phyloP scores from a whole-genome alignment of 1,139 yeast genomes.

The Saccharomyces uvarum region DNA sequence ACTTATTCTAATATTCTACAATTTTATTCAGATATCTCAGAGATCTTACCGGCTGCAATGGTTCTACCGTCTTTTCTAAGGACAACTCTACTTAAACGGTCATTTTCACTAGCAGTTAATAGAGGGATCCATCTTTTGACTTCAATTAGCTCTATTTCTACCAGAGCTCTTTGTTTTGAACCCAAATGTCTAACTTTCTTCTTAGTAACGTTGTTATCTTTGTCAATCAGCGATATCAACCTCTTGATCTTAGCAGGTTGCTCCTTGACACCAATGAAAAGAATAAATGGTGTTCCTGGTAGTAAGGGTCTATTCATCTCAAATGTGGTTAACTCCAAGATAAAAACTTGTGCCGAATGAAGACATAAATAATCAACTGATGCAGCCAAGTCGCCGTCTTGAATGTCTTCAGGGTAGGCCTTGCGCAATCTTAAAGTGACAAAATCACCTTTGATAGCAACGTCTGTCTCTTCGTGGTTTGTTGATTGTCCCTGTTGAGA shows the following conservation, averaged over 20 bases:
- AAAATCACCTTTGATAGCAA: conserved; percentile 67
- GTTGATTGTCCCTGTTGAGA: conserved; percentile 29
- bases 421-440: conserved; percentile 52
- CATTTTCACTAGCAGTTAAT: conserved; percentile 50
- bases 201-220: conserved; percentile 39
- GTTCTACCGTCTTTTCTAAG: conserved; percentile 80
- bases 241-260: conserved; percentile 63
- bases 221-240: conserved; percentile 46
- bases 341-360: conserved; percentile 44
- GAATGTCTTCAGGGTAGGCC: conserved; percentile 44
- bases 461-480: conserved; percentile 5
- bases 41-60: conserved; percentile 75
- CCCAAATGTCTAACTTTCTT: conserved; percentile 64
- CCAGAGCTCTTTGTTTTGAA: conserved; percentile 64
- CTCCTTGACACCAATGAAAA: conserved; percentile 75
- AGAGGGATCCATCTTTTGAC: conserved; percentile 48
- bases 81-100: conserved; percentile 71
- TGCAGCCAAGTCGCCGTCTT: conserved; percentile 69
- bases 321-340: conserved; percentile 56
- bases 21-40: conserved; percentile 15
- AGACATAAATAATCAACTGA: conserved; percentile 40
- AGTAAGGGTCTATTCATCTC: conserved; percentile 66
- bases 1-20: conserved; percentile 5
- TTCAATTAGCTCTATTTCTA: conserved; percentile 55
- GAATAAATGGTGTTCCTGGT: conserved; percentile 73